phyloP scores from a whole-genome alignment of 352 stramenopile genomes.

The Phytophthora capsici region DNA sequence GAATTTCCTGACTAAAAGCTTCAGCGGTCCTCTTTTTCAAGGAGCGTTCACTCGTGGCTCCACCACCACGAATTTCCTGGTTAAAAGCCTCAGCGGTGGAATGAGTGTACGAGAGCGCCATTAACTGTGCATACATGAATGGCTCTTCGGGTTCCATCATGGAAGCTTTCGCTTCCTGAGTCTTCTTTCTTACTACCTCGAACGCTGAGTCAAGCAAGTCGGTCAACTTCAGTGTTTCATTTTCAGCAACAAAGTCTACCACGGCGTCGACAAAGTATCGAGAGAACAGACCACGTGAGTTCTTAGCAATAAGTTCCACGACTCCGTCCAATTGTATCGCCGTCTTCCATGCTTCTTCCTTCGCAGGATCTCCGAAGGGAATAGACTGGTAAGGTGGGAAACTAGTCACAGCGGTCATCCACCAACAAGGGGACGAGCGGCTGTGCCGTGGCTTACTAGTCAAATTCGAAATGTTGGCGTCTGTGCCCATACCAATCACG shows the following conservation, averaged over 20 bases:
- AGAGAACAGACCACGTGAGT: constrained; percentile 13
- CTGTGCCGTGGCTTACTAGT: neutral
- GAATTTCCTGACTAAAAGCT: no score
- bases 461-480: constrained; percentile 26
- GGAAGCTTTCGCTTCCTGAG: no score
- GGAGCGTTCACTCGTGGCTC: neutral
- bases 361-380: neutral
- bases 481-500: constrained; percentile 32
- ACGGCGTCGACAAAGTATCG: neutral
- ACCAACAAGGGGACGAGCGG: neutral
- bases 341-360: neutral
- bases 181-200: no score
- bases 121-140: no score
- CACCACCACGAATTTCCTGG: no score
- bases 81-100: no score
- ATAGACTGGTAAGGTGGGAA: constrained; percentile 8
- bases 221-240: neutral
- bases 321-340: neutral
- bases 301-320: neutral
- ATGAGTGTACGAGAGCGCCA: no score
- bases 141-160: no score
- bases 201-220: no score
- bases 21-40: no score
- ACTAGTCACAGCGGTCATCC: neutral
- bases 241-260: neutral